phyloP scores from a whole-genome alignment of 306 rosid species.

The Pyrus bretschneideri region DNA sequence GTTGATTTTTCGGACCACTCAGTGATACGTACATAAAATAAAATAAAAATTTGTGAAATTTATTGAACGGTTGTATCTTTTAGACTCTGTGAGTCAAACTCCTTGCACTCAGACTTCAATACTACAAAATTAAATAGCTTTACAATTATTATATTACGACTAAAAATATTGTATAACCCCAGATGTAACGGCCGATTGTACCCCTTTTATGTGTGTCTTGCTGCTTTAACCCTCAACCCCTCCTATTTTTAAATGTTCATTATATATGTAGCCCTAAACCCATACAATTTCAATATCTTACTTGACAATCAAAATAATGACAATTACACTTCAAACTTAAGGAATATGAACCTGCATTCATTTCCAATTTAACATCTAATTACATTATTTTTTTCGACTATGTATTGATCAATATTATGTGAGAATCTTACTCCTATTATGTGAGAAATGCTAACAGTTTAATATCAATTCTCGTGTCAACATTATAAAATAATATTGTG shows the following conservation, averaged over 20 bases:
- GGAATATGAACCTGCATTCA: constrained; percentile 10
- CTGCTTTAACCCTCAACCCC: constrained; percentile 1
- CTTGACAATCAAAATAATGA: constrained; percentile 11
- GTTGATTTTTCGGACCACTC: background rate
- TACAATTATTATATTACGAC: too few relatives aligned
- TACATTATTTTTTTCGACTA: background rate
- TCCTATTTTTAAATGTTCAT: background rate
- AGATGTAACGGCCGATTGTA: background rate
- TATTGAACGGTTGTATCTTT: too few relatives aligned
- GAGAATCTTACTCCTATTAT: too few relatives aligned
- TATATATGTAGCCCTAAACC: background rate
- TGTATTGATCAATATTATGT: background rate
- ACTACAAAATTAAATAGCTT: too few relatives aligned
- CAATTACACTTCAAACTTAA: constrained; percentile 14
- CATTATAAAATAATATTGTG: too few relatives aligned
- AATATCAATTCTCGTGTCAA: too few relatives aligned
- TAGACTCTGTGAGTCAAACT: background rate
- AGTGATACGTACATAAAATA: background rate
- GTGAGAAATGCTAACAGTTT: too few relatives aligned
- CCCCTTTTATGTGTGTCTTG: constrained; percentile 15
- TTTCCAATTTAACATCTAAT: background rate
- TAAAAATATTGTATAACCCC: too few relatives aligned
- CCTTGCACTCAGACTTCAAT: background rate
- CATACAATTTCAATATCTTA: background rate
- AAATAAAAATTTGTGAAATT: background rate